These are phyloP conservation scores for Brassica nigra DNA, from an alignment of 345 rosid species.

Conservation along the genomic window DNA sequence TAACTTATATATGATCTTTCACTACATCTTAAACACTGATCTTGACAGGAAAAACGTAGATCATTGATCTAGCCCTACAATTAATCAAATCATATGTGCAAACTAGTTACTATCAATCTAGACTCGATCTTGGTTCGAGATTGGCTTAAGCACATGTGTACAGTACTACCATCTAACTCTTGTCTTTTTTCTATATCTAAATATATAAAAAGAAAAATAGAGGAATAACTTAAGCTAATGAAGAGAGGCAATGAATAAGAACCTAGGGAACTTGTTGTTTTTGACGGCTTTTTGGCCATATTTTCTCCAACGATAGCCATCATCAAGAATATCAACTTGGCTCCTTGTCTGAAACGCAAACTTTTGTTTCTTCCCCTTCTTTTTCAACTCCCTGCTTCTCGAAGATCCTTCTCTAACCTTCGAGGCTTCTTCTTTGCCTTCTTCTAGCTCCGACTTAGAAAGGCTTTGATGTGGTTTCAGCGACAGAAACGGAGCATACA, in stretches of 20 bases:
- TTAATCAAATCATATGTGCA: neutral
- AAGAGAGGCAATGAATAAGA: neutral
- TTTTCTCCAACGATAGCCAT: conserved; percentile 94
- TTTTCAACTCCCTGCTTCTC: conserved; percentile 36
- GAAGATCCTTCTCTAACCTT: conserved; percentile 35
- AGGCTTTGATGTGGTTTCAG: conserved; percentile 23
- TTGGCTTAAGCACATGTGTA: neutral
- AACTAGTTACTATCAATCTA: neutral
- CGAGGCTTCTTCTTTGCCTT: conserved; percentile 14
- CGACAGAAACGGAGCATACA: conserved; percentile 31
- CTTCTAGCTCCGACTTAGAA: conserved; percentile 12
- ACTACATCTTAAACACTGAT: neutral
- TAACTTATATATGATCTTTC: neutral
- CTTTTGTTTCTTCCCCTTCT: conserved; percentile 65
- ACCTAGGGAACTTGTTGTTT: conserved; percentile 72
- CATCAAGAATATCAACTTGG: conserved; percentile 89
- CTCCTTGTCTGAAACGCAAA: conserved; percentile 87
- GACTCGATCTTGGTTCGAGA: neutral
- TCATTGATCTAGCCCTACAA: neutral
- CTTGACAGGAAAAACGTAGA: neutral
- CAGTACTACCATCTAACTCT: neutral
- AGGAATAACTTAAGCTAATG: neutral
- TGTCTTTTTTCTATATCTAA: neutral
- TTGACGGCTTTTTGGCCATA: conserved; percentile 90
- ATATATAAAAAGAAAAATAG: neutral